Evolutionary conservation across 192 early-diverging fungal genomes (phyloP).

Genomic region (Umbelopsis vinacea): DNA sequence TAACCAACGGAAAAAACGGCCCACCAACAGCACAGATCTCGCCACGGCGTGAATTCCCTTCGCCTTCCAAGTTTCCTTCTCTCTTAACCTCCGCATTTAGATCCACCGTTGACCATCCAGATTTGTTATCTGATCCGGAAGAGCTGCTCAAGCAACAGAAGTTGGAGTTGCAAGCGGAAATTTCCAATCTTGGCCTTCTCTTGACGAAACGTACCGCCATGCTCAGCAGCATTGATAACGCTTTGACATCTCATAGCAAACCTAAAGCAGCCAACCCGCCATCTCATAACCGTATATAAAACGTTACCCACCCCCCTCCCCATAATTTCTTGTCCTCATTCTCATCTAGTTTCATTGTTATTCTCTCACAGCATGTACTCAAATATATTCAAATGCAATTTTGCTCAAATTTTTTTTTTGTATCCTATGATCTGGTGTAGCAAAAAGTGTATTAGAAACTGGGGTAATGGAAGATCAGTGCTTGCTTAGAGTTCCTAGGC

Average conservation of each 20-base stretch:
- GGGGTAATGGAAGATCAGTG: no score
- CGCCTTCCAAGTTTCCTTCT: neutral
- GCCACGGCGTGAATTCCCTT: constrained; percentile 5
- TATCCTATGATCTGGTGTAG: no score
- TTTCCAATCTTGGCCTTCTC: constrained; percentile 49
- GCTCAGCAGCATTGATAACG: constrained; percentile 47
- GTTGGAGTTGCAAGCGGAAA: constrained; percentile 51
- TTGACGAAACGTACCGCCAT: constrained; percentile 48
- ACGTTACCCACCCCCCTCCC: constrained; percentile 2
- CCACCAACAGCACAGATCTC: constrained; percentile 1
- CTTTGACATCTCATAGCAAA: constrained; percentile 30
- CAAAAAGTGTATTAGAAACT: no score
- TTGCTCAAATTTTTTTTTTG: no score
- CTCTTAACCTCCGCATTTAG: constrained; percentile 7
- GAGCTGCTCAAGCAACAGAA: constrained; percentile 26
- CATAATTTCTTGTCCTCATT: constrained; percentile 8
- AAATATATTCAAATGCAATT: neutral
- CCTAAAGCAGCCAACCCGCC: neutral
- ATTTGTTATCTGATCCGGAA: constrained; percentile 3
- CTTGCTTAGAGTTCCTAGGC: no score
- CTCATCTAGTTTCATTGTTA: constrained; percentile 11
- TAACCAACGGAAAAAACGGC: neutral
- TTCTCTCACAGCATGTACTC: neutral
- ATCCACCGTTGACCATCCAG: constrained; percentile 9
- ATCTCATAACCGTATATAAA: constrained; percentile 9